Percentiles rank a stretch among this genome's conserved stretches.
These are phyloP conservation scores for Auricularia sp. DNA, from an alignment of 768 basidiomycete species.

Conservation along the genomic window DNA sequence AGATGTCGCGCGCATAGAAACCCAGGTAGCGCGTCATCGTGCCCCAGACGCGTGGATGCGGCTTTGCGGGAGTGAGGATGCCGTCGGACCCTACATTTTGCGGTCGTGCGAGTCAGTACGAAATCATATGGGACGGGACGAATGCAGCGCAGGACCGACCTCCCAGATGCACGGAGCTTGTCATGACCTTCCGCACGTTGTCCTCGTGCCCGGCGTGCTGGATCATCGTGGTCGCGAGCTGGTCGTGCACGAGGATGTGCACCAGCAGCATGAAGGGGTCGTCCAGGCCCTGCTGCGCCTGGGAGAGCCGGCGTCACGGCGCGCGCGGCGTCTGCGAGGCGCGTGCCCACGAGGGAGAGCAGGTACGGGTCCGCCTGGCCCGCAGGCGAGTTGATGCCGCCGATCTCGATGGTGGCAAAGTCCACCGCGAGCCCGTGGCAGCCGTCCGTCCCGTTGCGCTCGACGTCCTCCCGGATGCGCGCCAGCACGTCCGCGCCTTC, in stretches of 20 bases:
- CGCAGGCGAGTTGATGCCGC: background rate
- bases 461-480: constrained; percentile 18
- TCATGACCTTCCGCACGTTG: constrained; percentile 21
- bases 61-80: constrained; percentile 16
- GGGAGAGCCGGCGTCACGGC: background rate
- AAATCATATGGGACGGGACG: no score
- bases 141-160: constrained; percentile 10
- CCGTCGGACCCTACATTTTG: constrained; percentile 12
- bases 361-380: background rate
- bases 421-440: constrained; percentile 22
- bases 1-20: constrained; percentile 19
- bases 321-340: no score
- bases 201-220: constrained; percentile 24
- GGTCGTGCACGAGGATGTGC: constrained; percentile 18
- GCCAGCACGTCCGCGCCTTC: constrained; percentile 12
- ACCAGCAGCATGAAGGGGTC: constrained; percentile 16
- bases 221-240: constrained; percentile 18
- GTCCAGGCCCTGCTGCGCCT: background rate
- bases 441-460: constrained; percentile 21
- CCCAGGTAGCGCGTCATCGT: constrained; percentile 5
- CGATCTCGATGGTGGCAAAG: constrained; percentile 20
- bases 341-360: background rate
- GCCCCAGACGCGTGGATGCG: constrained; percentile 17
- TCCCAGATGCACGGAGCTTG: constrained; percentile 17
- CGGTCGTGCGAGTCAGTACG: no score